Evolutionary conservation across 371 early-diverging fungal genomes (phyloP), one percentile per base, ranked within the genome.

Genomic region (Amoeboaphelidium occidentale): DNA sequence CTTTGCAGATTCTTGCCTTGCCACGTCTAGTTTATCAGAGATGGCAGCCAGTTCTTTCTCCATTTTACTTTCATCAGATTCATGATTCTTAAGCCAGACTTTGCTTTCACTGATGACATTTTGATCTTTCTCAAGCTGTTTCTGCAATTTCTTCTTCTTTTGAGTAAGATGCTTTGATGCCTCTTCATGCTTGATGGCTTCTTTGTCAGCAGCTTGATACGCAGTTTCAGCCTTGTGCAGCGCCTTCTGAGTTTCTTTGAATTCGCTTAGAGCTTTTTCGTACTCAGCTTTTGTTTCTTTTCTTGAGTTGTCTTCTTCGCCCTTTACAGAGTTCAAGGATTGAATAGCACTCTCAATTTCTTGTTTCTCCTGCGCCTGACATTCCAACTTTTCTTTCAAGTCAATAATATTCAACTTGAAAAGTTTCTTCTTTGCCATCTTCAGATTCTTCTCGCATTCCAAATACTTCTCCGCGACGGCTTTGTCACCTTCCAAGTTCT

Each of bases 381-480:
- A n/a, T n/a, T n/a, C n/a, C n/a, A n/a, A n/a, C n/a, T n/a, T n/a
- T n/a, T n/a, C n/a, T n/a, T 58, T 68, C 49, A 59, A 62, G 1
- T 68, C 50, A 27, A 72, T 67, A n/a, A 74, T 67, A 58, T 88
- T 89, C 55, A 73, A 83, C 1, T 86, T 62, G 27, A 70, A 68
- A 26, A 80, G 83, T 56, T 78, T 74, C 42, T 79, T 75, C 26
- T 61, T 53, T 10, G 75, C 69, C 10, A 6, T 6, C 6, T 10
- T 17, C 43, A 85, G 55, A 27, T 72, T 73, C 55, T 91, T 91
- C 56, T 88, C 89, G 12, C 73, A 68, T 52, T 72, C 66, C 21
- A 91, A 53, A 55, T 75, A 90, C 17, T 62, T 62, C 52, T 84
- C 79, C 0, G 91, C 89, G 57, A 87, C 87, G 39, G 67, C 61